Conservation (phyloP, 257 asterid species). For the Salvia miltiorrhiza region DNA sequence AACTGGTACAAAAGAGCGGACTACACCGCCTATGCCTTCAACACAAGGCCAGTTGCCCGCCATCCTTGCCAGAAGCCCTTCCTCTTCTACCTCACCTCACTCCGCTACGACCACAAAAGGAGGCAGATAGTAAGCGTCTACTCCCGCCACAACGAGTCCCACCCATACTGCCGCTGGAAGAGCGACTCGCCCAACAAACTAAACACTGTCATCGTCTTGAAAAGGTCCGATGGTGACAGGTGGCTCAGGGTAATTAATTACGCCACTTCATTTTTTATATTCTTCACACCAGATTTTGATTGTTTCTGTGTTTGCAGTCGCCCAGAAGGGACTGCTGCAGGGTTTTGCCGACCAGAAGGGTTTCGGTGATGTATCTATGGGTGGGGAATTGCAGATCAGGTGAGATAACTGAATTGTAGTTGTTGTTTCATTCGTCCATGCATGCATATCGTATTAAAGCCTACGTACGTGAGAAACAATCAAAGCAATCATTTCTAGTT, state of each 20-base stretch:
- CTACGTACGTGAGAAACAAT: too few species aligned
- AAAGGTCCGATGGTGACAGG: slow-evolving; percentile 51
- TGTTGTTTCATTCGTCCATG: not conserved
- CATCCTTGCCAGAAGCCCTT: slow-evolving; percentile 90
- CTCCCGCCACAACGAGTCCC: slow-evolving; percentile 38
- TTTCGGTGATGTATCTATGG: slow-evolving; percentile 56
- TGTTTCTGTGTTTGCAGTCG: slow-evolving; percentile 38
- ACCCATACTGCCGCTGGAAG: slow-evolving; percentile 69
- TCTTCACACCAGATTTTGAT: too few species aligned
- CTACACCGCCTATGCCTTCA: slow-evolving; percentile 81
- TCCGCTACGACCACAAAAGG: slow-evolving; percentile 48
- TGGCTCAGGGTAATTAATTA: slow-evolving; percentile 81
- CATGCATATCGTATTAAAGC: too few species aligned
- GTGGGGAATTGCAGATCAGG: slow-evolving; percentile 77
- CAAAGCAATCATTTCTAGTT: too few species aligned
- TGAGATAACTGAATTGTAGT: slow-evolving; percentile 51
- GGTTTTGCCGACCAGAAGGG: slow-evolving; percentile 59
- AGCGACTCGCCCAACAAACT: slow-evolving; percentile 49
- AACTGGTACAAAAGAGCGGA: slow-evolving; percentile 80
- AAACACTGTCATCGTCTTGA: slow-evolving; percentile 54
- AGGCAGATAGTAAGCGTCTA: slow-evolving; percentile 63
- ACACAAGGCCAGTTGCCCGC: slow-evolving; percentile 76
- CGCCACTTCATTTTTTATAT: too few species aligned
- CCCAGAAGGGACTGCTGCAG: slow-evolving; percentile 92
- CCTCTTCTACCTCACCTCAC: slow-evolving; percentile 52